Conservation (phyloP, 2,329 filamentous ascomycete genomes). For the Ambrosiella beaveri region DNA sequence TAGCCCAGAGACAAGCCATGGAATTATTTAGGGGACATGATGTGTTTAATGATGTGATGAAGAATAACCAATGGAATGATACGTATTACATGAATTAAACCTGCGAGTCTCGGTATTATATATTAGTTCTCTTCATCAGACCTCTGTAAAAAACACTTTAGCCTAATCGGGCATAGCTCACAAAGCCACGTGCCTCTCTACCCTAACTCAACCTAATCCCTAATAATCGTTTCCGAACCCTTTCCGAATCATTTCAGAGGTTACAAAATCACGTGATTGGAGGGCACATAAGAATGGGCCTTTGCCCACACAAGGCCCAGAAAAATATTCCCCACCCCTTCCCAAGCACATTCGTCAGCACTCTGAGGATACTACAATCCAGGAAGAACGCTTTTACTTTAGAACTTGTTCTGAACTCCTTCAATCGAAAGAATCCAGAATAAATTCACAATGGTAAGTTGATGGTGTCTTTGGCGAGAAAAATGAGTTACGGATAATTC, state of each 20-base stretch:
- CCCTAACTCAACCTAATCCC: background rate
- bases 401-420: background rate
- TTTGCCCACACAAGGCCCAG: background rate
- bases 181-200: background rate
- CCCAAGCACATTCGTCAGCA: background rate
- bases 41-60: too few species aligned
- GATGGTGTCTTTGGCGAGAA: background rate
- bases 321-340: background rate
- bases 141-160: too few species aligned
- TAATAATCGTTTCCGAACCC: background rate
- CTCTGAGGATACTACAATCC: background rate
- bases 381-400: background rate
- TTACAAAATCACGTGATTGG: background rate
- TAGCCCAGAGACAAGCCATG: background rate
- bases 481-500: background rate
- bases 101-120: too few species aligned
- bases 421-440: background rate
- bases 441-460: conserved; percentile 5
- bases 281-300: background rate
- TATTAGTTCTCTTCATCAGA: too few species aligned
- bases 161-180: too few species aligned
- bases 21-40: too few species aligned
- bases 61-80: too few species aligned
- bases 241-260: background rate
- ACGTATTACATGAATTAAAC: too few species aligned